Base-by-base conservation (phyloP, 495 filamentous ascomycete genomes). In the Penicillium atrosanguineum region DNA sequence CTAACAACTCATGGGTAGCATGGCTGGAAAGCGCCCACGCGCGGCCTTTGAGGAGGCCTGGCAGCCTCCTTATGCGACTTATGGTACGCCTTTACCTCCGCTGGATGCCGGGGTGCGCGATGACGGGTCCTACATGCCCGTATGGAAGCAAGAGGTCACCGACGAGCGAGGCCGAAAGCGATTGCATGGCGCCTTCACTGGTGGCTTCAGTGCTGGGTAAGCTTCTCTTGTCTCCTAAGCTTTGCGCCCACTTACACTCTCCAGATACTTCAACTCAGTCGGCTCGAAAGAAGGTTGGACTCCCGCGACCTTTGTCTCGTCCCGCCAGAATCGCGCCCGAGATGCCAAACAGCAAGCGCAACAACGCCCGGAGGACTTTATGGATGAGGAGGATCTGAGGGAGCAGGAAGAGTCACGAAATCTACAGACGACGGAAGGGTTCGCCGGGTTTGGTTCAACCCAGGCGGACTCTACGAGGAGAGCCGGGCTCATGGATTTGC, bases 231-330 rank as follows among this genome's bases (percentile, higher is more conserved):
- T 7, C 12, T 12, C 8, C 7, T 18, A 16, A 40, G 21, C 11
- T 44, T 26, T 26, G 18, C 14, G 26, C 18, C 16, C 52, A 49
- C 61, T 61, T 46, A 63, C 31, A 20, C 4, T 28, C 5, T 43
- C 56, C 55, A 95, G 90, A 55, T 97, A 98, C 70, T 97, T 94
- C 76, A 97, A 97, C 65, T 96, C 90, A 11, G 95, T 96, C 60
- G 95, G 94, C 26, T 96, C 91, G 7, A 97, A 97, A 72, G 93
- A 98, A 80, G 94, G 94, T 73, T 98, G 92, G 92, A 87, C 88
- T 12, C 94, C 94, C 7, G 79, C 90, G 12, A 87, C 88, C 6
- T 98, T 97, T 63, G 86, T 96, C 31, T 97, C 91, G 4, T 96
- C 94, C 36, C 88, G 94, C 0, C 71, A 84, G 37, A 89, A 89